phyloP scores from a whole-genome alignment of 2,329 filamentous ascomycete genomes.

The Ascomycota sp. region DNA sequence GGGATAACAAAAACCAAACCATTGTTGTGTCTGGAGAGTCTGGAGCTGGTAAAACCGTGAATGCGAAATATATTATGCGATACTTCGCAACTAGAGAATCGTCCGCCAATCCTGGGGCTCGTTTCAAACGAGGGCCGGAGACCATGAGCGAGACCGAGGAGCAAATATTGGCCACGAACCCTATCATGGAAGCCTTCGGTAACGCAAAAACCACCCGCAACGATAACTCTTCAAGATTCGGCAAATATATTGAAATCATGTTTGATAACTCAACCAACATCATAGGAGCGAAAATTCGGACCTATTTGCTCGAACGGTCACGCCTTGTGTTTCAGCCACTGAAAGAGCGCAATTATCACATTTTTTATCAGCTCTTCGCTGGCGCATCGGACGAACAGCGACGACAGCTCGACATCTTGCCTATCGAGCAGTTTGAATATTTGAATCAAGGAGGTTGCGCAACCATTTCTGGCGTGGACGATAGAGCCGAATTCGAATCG shows the following conservation, averaged over 20 bases:
- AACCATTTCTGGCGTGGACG: conserved; percentile 82
- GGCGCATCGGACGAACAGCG: conserved; percentile 73
- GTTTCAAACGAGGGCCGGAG: conserved; percentile 53
- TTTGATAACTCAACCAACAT: conserved; percentile 91
- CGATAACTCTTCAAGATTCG: conserved; percentile 96
- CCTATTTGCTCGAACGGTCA: conserved; percentile 85
- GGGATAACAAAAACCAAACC: conserved; percentile 89
- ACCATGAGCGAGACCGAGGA: conserved; percentile 96
- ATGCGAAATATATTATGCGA: conserved; percentile 98
- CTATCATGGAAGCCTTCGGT: conserved; percentile 98
- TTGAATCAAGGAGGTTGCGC: conserved; percentile 88
- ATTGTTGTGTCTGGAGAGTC: conserved; percentile 98
- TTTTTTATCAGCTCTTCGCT: conserved; percentile 93
- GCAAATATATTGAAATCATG: conserved; percentile 99
- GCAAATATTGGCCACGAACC: conserved; percentile 93
- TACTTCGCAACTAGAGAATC: conserved; percentile 97
- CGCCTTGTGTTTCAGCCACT: conserved; percentile 91
- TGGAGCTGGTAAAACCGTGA: conserved; percentile 96
- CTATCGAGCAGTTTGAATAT: conserved; percentile 85
- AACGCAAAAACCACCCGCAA: conserved; percentile 99
- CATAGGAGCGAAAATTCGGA: conserved; percentile 91
- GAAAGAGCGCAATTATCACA: conserved; percentile 96
- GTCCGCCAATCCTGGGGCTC: conserved; percentile 64
- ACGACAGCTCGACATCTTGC: conserved; percentile 56
- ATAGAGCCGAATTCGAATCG: conserved; percentile 81